phyloP scores from a whole-genome alignment of 2,329 filamentous ascomycete species.

The Botrytis tulipae region DNA sequence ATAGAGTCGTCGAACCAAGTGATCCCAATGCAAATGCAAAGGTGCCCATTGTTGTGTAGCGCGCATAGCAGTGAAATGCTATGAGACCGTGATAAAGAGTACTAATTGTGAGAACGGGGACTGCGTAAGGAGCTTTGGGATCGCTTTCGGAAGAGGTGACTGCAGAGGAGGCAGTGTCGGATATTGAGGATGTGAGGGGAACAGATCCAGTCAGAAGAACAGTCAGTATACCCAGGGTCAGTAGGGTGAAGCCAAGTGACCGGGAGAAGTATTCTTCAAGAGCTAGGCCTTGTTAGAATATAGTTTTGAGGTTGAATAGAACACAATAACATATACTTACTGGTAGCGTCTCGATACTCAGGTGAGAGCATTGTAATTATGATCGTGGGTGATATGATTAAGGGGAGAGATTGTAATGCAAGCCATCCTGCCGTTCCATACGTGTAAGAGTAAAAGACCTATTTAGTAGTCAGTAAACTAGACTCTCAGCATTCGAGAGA shows the following conservation, averaged over 20 bases:
- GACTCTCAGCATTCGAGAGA: not conserved
- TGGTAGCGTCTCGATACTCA: slow-evolving; percentile 53
- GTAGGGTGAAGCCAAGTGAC: slow-evolving; percentile 55
- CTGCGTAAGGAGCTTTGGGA: slow-evolving; percentile 54
- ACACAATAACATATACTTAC: slow-evolving; percentile 41
- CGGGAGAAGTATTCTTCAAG: slow-evolving; percentile 65
- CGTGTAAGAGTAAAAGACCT: slow-evolving; percentile 52
- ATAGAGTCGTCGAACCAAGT: slow-evolving; percentile 49
- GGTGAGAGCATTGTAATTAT: slow-evolving; percentile 58
- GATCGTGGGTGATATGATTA: slow-evolving; percentile 59
- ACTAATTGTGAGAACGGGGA: slow-evolving; percentile 58
- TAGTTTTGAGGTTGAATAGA: slow-evolving; percentile 18
- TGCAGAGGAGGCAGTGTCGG: slow-evolving; percentile 36
- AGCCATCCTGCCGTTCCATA: slow-evolving; percentile 51
- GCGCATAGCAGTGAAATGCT: slow-evolving; percentile 59
- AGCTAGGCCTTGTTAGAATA: slow-evolving; percentile 40
- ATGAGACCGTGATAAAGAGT: slow-evolving; percentile 55
- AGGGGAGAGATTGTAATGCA: slow-evolving; percentile 47
- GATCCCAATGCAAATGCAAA: slow-evolving; percentile 53
- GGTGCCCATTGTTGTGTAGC: slow-evolving; percentile 51
- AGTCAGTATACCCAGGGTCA: slow-evolving; percentile 55
- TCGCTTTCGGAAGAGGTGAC: slow-evolving; percentile 46
- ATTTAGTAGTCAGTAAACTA: not conserved
- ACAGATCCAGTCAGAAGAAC: slow-evolving; percentile 63
- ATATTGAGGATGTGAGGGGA: slow-evolving; percentile 50